Evolutionary conservation across 768 basidiomycete genomes (phyloP).

Genomic region (Lactarius quietus): DNA sequence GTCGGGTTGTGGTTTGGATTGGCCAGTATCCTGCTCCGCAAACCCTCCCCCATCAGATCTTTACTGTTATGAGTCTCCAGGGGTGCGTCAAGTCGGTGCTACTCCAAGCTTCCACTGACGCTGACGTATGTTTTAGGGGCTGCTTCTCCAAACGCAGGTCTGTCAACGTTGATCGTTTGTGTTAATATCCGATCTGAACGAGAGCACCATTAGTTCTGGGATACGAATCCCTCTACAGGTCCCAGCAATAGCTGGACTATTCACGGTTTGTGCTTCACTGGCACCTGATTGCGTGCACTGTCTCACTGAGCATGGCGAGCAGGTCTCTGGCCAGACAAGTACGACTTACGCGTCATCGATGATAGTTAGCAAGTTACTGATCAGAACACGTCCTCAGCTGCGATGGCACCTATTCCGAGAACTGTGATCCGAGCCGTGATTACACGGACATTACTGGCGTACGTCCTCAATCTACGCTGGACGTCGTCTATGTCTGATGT

Average conservation of each 20-base stretch:
- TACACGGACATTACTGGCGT: constrained; percentile 46
- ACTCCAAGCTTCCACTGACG: not conserved
- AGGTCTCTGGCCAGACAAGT: constrained; percentile 71
- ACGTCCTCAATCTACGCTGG: not conserved
- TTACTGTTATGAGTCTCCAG: constrained; percentile 67
- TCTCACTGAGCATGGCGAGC: constrained; percentile 17
- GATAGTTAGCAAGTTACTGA: not conserved
- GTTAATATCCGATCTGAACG: not conserved
- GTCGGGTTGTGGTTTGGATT: constrained; percentile 53
- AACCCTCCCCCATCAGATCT: constrained; percentile 39
- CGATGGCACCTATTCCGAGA: constrained; percentile 40
- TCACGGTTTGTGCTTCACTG: constrained; percentile 50
- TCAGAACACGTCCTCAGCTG: constrained; percentile 45
- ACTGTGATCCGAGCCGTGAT: constrained; percentile 41
- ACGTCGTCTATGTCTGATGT: not conserved
- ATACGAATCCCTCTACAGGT: constrained; percentile 58
- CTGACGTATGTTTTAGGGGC: constrained; percentile 42
- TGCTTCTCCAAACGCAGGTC: constrained; percentile 55
- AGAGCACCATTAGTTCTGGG: constrained; percentile 58
- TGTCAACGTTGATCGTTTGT: not conserved
- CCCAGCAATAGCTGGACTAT: constrained; percentile 71
- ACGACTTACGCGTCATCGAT: constrained; percentile 23
- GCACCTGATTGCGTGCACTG: not conserved
- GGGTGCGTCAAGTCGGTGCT: constrained; percentile 42
- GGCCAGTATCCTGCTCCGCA: constrained; percentile 53